A percentile compares a stretch with the other conserved stretches of the same genome.
These are phyloP conservation scores for Backusella circina DNA, from an alignment of 192 early-diverging fungal species.

Conservation along the genomic window DNA sequence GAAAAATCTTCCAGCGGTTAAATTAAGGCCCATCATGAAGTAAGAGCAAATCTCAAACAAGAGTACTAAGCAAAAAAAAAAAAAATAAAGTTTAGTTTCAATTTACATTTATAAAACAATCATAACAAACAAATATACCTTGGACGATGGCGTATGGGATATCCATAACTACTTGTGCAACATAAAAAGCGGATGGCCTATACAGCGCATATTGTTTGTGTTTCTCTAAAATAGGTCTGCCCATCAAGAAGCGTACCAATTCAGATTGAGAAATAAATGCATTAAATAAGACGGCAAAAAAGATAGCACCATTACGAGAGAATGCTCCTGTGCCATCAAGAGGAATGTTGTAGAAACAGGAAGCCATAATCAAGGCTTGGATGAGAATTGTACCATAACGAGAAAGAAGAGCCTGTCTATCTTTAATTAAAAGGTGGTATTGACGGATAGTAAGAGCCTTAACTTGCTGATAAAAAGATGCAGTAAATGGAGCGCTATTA, in stretches of 20 bases:
- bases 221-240: slow-evolving; percentile 72
- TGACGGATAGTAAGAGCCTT: slow-evolving; percentile 58
- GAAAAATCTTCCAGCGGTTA: slow-evolving; percentile 50
- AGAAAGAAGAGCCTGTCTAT: slow-evolving; percentile 48
- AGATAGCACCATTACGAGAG: slow-evolving; percentile 75
- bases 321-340: slow-evolving; percentile 60
- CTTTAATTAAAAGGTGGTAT: slow-evolving; percentile 55
- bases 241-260: slow-evolving; percentile 66
- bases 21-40: slow-evolving; percentile 59
- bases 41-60: slow-evolving; percentile 56
- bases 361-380: slow-evolving; percentile 70
- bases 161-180: slow-evolving; percentile 52
- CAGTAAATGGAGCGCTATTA: slow-evolving; percentile 55
- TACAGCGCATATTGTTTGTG: slow-evolving; percentile 74
- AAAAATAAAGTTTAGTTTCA: slow-evolving; percentile 23
- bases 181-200: slow-evolving; percentile 53
- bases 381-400: slow-evolving; percentile 46
- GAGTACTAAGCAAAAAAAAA: slow-evolving; percentile 43
- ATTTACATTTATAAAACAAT: not conserved
- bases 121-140: slow-evolving; percentile 53
- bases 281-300: slow-evolving; percentile 55
- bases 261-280: slow-evolving; percentile 62
- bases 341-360: slow-evolving; percentile 63
- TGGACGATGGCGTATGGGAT: slow-evolving; percentile 49
- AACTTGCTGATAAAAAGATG: slow-evolving; percentile 65